These are phyloP conservation scores for Ophiostoma tasmaniense DNA, from an alignment of 2,329 filamentous ascomycete species.

Conservation along the genomic window DNA sequence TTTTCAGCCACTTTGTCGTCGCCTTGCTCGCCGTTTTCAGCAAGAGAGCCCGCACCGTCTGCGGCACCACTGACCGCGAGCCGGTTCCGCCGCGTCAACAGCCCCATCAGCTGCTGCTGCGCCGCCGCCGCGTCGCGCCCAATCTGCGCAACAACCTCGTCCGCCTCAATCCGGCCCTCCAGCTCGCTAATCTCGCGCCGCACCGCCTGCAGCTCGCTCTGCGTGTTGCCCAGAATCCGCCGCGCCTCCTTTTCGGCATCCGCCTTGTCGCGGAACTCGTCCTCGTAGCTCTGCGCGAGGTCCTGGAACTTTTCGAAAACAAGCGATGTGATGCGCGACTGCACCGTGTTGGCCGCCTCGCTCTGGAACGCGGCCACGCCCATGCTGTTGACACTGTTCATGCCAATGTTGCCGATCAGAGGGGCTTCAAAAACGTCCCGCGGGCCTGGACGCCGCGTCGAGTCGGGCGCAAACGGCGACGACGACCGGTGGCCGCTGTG, in stretches of 20 bases:
- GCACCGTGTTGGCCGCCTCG: slow-evolving; percentile 59
- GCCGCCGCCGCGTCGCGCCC: slow-evolving; percentile 42
- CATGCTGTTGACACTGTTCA: slow-evolving; percentile 31
- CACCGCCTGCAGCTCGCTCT: slow-evolving; percentile 55
- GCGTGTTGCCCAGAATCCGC: slow-evolving; percentile 56
- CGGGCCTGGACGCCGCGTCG: slow-evolving; percentile 46
- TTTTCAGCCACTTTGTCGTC: background rate
- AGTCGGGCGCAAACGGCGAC: slow-evolving; percentile 57
- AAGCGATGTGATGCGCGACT: slow-evolving; percentile 59
- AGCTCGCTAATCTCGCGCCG: slow-evolving; percentile 52
- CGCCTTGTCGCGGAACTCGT: slow-evolving; percentile 67
- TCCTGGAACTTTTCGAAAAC: slow-evolving; percentile 66
- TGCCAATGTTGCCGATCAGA: background rate
- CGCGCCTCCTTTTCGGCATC: slow-evolving; percentile 59
- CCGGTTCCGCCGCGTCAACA: slow-evolving; percentile 41
- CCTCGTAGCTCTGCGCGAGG: slow-evolving; percentile 62
- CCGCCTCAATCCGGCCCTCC: slow-evolving; percentile 46
- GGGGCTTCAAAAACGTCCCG: slow-evolving; percentile 35
- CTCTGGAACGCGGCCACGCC: slow-evolving; percentile 39
- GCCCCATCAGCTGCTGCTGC: slow-evolving; percentile 29
- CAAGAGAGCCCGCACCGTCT: slow-evolving; percentile 30
- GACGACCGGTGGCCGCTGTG: slow-evolving; percentile 58
- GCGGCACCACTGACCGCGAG: slow-evolving; percentile 44
- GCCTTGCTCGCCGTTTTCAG: background rate
- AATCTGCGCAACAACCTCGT: slow-evolving; percentile 44